Base-by-base conservation (phyloP, 768 basidiomycete genomes). In the Suillus clintonianus region DNA sequence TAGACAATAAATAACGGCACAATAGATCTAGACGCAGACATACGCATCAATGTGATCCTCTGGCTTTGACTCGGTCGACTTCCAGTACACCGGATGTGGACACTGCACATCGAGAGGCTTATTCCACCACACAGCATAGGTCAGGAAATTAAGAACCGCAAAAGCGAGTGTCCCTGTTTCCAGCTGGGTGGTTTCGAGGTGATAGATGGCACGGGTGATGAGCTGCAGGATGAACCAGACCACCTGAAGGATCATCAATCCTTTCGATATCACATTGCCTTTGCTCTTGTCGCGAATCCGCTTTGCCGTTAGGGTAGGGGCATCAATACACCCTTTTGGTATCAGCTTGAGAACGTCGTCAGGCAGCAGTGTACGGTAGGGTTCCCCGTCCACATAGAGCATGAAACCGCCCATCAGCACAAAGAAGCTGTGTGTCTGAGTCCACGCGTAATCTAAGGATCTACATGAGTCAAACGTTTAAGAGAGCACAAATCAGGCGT, bases 161-260 rank as follows among this genome's bases (percentile, higher is more conserved):
- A 76, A 77, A 0, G 74, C 78, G 30, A 79, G 34, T 1, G 79
- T 81, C 6, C 72, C 65, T 11, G 79, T 63, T 64, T 81, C 78
- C 13, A 81, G 67, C 43, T 77, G 69, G 10, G 77, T 78, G 14
- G 78, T 53, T 1, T 73, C 66, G 17, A 81, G 68, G 22, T 60
- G 42, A n/a, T 72, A 55, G 7, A 27, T 41, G 39, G 62, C 47
- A 3, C 79, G 71, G 1, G 70, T 67, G 4, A 76, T 69, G 59
- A 72, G 71, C 48, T 78, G 74, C 17, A 70, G 55, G 54, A 71
- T 57, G 63, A 81, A 82, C 77, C 78, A 80, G 0, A 68, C 43
- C 9, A 74, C 72, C 60, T 82, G 81, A 6, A 71, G 32, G 17
- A 78, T 41, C 17, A 77, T 72, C 3, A 79, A 22, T 1, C 63